Conservation (phyloP, 1,284 basidiomycete genomes). For the Naganishia liquefaciens region DNA sequence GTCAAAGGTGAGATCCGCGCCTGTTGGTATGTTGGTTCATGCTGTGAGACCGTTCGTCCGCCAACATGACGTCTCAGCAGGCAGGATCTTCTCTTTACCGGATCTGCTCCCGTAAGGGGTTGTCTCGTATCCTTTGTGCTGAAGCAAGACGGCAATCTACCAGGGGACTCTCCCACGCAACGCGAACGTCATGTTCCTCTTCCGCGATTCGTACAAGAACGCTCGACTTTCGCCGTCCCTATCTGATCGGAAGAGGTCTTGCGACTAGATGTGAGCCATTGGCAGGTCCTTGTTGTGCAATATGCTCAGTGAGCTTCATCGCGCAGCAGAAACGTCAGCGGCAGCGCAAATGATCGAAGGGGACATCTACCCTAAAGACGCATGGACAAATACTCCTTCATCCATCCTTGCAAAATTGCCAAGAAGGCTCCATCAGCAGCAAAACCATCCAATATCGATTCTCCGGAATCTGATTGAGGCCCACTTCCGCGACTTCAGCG, state of each 20-base stretch:
- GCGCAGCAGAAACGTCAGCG: slow-evolving; percentile 12
- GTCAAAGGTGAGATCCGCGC: not conserved
- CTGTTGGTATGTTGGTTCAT: not conserved
- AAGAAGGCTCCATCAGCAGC: slow-evolving; percentile 72
- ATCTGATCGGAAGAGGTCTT: not conserved
- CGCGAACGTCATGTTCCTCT: slow-evolving; percentile 2
- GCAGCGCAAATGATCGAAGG: slow-evolving; percentile 38
- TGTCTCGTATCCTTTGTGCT: not conserved
- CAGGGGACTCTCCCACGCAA: not conserved
- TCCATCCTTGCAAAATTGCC: slow-evolving; percentile 75
- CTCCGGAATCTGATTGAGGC: slow-evolving; percentile 81
- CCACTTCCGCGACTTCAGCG: slow-evolving; percentile 66
- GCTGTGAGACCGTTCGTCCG: not conserved
- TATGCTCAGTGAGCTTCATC: slow-evolving; percentile 2
- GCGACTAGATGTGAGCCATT: not conserved
- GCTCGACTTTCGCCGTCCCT: not conserved
- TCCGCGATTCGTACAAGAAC: not conserved
- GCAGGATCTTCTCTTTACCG: not conserved
- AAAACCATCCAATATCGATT: slow-evolving; percentile 80
- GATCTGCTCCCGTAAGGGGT: not conserved
- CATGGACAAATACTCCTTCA: slow-evolving; percentile 79
- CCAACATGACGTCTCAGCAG: not conserved
- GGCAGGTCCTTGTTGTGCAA: no score
- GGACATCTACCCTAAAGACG: slow-evolving; percentile 66
- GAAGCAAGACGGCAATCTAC: not conserved